phyloP scores from a whole-genome alignment of 139 green algal species.

The Chlamydomonas eustigma region DNA sequence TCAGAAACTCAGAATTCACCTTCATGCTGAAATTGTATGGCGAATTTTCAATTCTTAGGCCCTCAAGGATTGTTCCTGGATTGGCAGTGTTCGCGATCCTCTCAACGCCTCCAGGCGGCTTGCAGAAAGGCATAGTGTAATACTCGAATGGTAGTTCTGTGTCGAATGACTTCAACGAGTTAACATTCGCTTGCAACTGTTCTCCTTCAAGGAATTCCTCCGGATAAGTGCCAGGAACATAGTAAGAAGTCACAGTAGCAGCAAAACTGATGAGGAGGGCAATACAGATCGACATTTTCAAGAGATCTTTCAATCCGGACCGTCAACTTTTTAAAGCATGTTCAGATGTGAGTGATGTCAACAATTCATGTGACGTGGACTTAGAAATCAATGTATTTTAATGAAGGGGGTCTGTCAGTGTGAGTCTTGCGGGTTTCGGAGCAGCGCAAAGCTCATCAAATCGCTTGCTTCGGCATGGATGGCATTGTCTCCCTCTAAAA shows the following conservation, averaged over 20 bases:
- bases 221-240: constrained; percentile 78
- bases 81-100: constrained; percentile 71
- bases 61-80: constrained; percentile 87
- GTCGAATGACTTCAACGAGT: constrained; percentile 83
- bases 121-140: constrained; percentile 93
- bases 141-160: constrained; percentile 87
- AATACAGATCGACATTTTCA: neutral
- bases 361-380: too few species aligned
- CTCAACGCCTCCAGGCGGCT: constrained; percentile 72
- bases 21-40: constrained; percentile 89
- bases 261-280: neutral
- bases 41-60: constrained; percentile 83
- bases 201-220: constrained; percentile 60
- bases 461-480: too few species aligned
- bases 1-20: constrained; percentile 63
- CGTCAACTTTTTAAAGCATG: neutral
- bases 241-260: constrained; percentile 54
- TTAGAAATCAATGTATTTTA: too few species aligned
- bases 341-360: too few species aligned
- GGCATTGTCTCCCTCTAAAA: too few species aligned
- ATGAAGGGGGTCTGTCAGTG: too few species aligned
- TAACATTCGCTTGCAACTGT: constrained; percentile 46
- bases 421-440: too few species aligned
- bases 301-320: neutral
- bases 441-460: too few species aligned